Conservation (phyloP, 371 early-diverging fungal species). For the Rhizopus microsporus region DNA sequence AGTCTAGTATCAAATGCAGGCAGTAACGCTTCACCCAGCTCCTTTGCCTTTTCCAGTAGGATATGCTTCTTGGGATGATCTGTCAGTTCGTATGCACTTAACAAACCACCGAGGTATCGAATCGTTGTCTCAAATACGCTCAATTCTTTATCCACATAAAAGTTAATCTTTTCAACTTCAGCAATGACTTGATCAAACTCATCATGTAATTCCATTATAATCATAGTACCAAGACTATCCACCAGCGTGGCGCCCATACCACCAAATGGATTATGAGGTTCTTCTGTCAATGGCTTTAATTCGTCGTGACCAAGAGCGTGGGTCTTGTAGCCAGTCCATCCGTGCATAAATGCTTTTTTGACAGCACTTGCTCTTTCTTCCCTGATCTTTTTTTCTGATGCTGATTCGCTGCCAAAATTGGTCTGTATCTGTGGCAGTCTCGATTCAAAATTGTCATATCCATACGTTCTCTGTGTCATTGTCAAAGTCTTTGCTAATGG, state of each 20-base stretch:
- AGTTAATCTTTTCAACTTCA: slow-evolving; percentile 52
- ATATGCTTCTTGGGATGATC: slow-evolving; percentile 20
- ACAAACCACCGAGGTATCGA: slow-evolving; percentile 83
- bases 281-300: slow-evolving; percentile 44
- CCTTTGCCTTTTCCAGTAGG: slow-evolving; percentile 48
- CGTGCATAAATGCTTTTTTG: slow-evolving; percentile 50
- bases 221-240: slow-evolving; percentile 80
- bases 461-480: slow-evolving; percentile 6
- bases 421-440: slow-evolving; percentile 23
- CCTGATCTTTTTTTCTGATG: slow-evolving; percentile 13
- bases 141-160: slow-evolving; percentile 42
- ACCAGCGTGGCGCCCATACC: slow-evolving; percentile 75
- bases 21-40: slow-evolving; percentile 53
- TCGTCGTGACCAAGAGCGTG: slow-evolving; percentile 55
- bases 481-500: background rate
- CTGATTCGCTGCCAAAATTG: slow-evolving; percentile 20
- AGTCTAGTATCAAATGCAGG: slow-evolving; percentile 59
- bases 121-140: slow-evolving; percentile 88
- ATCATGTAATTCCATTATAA: slow-evolving; percentile 73
- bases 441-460: slow-evolving; percentile 10
- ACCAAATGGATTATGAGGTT: slow-evolving; percentile 64
- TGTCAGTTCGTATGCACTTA: slow-evolving; percentile 78
- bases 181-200: slow-evolving; percentile 70
- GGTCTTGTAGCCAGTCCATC: slow-evolving; percentile 71
- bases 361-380: slow-evolving; percentile 33